Evolutionary conservation across 2,329 filamentous ascomycete genomes (phyloP), one percentile per base, ranked within the genome.

Genomic region (Microdochium trichocladiopsis): DNA sequence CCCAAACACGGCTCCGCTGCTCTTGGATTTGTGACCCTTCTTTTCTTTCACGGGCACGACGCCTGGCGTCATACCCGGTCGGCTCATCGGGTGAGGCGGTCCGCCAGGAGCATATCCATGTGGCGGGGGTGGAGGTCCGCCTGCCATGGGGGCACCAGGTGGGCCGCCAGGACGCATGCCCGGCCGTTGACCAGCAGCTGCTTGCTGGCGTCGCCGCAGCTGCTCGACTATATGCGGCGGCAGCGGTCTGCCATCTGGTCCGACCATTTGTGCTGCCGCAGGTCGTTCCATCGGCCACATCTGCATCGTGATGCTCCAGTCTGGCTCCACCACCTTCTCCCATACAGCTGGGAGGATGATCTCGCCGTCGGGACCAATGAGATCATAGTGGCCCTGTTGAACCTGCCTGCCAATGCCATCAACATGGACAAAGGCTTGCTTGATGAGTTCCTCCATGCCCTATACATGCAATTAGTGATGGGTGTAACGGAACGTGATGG

Each of bases 371-470:
- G 89, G 88, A 0, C 87, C 89, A 50, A 90, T 79, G 43, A 94
- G 73, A 65, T 94, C 89, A 67, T 91, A 94, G 62, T 90, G 87
- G 1, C 89, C 88, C 53, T 88, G 80, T 57, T 84, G 82, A 24
- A 94, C 88, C 59, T 90, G 86, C 16, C 83, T 84, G 1, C 87
- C 87, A 51, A 93, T 83, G 12, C 85, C 74, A 49, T 91, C 88
- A 49, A 94, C 85, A 59, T 92, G 87, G 21, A 87, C 66, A 64
- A 94, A 94, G 18, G 89, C 89, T 71, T 93, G 88, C 63, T 87
- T 87, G 66, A 94, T 93, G 36, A 94, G 78, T 48, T 90, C 86
- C 66, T 93, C 88, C 88, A 94, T 93, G 18, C 88, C 88, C 87
- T 92, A 59, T 18, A 53, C 24, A 11, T 48, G 47, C 28, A 8